Conservation (phyloP, 2,329 filamentous ascomycete genomes). For the Paraconiothyrium sp. region DNA sequence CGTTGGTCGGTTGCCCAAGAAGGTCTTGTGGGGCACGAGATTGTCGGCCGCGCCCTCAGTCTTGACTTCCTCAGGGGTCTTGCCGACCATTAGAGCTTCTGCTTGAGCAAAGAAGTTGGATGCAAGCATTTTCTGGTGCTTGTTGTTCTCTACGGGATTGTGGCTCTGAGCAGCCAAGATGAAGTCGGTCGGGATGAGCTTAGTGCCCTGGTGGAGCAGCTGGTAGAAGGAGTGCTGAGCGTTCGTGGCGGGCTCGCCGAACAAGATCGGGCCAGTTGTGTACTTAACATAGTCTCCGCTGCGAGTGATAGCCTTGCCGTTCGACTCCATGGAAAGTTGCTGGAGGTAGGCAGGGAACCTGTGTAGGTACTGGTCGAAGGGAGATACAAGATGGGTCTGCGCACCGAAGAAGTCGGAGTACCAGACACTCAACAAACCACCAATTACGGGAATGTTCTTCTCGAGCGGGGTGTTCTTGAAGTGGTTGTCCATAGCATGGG, state of each 20-base stretch:
- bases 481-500: slow-evolving; percentile 98
- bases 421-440: slow-evolving; percentile 94
- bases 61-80: slow-evolving; percentile 81
- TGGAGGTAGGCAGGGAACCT: slow-evolving; percentile 99
- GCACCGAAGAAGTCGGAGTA: slow-evolving; percentile 99
- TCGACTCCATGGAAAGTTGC: slow-evolving; percentile 99
- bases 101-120: slow-evolving; percentile 93
- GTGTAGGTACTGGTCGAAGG: slow-evolving; percentile 99
- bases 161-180: slow-evolving; percentile 95
- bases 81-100: slow-evolving; percentile 90
- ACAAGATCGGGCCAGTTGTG: slow-evolving; percentile 94
- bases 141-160: slow-evolving; percentile 91
- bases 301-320: slow-evolving; percentile 96
- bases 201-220: slow-evolving; percentile 97
- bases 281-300: slow-evolving; percentile 91
- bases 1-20: slow-evolving; percentile 96
- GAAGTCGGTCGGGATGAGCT: slow-evolving; percentile 98
- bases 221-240: slow-evolving; percentile 99
- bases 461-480: slow-evolving; percentile 90
- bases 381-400: slow-evolving; percentile 96
- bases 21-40: slow-evolving; percentile 97
- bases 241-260: slow-evolving; percentile 98
- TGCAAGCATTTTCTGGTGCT: slow-evolving; percentile 95
- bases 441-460: slow-evolving; percentile 93
- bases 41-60: slow-evolving; percentile 76